A percentile compares a stretch with the other conserved stretches of the same genome.
Evolutionary conservation across 257 asterid species (phyloP).

Genomic region (Solanum paucissectum): DNA sequence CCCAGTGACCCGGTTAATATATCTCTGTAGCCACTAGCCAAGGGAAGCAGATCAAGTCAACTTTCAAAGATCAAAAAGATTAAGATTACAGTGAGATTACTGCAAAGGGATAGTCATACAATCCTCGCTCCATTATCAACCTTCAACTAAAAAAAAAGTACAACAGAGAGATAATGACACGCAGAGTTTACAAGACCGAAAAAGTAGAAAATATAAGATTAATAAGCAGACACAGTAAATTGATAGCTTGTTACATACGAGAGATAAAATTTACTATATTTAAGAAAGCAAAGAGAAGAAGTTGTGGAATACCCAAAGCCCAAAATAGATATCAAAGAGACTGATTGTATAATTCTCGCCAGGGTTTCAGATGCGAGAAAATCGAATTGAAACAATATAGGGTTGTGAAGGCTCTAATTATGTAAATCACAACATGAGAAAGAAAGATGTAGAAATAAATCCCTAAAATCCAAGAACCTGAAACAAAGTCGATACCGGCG

Average conservation of each 20-base stretch:
- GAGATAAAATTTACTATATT: background rate
- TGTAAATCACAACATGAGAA: background rate
- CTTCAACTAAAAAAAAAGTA: background rate
- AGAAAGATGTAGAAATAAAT: background rate
- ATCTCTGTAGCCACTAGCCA: background rate
- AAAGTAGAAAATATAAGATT: background rate
- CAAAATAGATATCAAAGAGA: background rate
- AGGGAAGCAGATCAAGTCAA: background rate
- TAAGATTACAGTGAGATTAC: background rate
- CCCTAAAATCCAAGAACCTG: background rate
- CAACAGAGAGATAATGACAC: background rate
- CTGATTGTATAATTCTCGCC: background rate
- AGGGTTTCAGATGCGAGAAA: background rate
- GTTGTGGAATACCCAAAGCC: background rate
- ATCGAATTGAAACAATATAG: background rate
- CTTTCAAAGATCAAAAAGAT: background rate
- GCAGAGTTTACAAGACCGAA: background rate
- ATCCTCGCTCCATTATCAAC: background rate
- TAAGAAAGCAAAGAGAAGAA: background rate
- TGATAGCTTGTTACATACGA: background rate
- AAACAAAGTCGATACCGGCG: background rate
- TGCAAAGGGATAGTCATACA: background rate
- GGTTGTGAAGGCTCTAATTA: background rate
- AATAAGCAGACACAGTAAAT: background rate
- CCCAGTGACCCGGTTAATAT: background rate